These are phyloP conservation scores for Pythium chondricola DNA, from an alignment of 352 stramenopile species.

Conservation along the genomic window DNA sequence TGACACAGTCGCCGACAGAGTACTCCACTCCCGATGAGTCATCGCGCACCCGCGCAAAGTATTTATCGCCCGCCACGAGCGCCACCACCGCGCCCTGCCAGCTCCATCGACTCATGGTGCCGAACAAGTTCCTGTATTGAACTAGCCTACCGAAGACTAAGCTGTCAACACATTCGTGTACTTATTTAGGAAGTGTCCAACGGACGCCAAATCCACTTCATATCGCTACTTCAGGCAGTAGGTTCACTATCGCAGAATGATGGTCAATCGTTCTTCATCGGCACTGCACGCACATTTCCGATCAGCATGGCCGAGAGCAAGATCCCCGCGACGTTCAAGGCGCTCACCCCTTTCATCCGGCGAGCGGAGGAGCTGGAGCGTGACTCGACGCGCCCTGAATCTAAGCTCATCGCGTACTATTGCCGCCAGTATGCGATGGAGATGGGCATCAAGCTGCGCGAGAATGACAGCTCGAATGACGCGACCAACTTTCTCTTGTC, in stretches of 20 bases:
- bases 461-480: conserved; percentile 68
- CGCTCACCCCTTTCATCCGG: conserved; percentile 90
- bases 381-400: conserved; percentile 86
- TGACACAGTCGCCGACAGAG: conserved; percentile 12
- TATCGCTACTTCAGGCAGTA: conserved; percentile 14
- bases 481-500: conserved; percentile 85
- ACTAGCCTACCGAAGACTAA: neutral
- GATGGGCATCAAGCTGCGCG: conserved; percentile 80
- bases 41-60: conserved; percentile 9
- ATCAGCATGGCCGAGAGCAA: conserved; percentile 61
- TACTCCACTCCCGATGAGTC: neutral
- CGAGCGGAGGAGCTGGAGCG: conserved; percentile 94
- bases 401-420: conserved; percentile 94
- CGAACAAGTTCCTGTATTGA: neutral
- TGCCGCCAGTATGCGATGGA: conserved; percentile 87
- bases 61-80: conserved; percentile 15
- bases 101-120: conserved; percentile 10
- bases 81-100: conserved; percentile 17
- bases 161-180: neutral
- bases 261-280: conserved; percentile 4
- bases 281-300: neutral
- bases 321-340: conserved; percentile 92
- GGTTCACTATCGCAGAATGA: conserved; percentile 19
- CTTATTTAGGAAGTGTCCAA: too few relatives aligned
- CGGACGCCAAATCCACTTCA: too few relatives aligned